Percentiles rank a stretch among this genome's conserved stretches.
phyloP scores from a whole-genome alignment of 2,329 filamentous ascomycete genomes.

The Paecilomyces fulvus region DNA sequence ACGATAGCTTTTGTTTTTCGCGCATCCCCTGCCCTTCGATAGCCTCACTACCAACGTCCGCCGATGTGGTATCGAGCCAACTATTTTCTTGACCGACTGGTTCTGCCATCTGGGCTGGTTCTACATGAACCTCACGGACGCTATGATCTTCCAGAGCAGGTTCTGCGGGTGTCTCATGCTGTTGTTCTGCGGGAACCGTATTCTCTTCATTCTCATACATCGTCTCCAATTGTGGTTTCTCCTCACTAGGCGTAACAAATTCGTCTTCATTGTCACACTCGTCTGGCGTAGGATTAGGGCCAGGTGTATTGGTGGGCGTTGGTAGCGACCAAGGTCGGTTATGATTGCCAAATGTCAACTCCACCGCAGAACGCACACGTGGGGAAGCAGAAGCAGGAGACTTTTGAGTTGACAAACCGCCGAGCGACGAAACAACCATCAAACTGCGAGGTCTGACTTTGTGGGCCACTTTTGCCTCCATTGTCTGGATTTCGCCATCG shows the following conservation, averaged over 20 bases:
- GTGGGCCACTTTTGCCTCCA: constrained; percentile 27
- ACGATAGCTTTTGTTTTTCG: constrained; percentile 20
- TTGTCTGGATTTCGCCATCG: constrained; percentile 47
- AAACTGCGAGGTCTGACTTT: constrained; percentile 37
- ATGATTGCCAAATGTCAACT: constrained; percentile 15
- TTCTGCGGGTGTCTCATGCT: neutral
- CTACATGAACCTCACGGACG: neutral
- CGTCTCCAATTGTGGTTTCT: constrained; percentile 24
- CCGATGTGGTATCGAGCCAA: constrained; percentile 14
- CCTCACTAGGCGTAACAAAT: constrained; percentile 18
- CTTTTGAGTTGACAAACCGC: constrained; percentile 18
- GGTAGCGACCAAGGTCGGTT: constrained; percentile 45
- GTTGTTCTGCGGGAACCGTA: constrained; percentile 10
- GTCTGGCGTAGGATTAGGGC: constrained; percentile 4
- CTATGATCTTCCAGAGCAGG: neutral
- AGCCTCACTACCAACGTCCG: constrained; percentile 16
- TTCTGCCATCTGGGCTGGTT: constrained; percentile 12
- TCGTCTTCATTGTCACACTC: constrained; percentile 12
- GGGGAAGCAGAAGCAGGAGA: constrained; percentile 18
- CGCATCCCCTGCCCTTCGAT: constrained; percentile 24
- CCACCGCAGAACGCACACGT: constrained; percentile 8
- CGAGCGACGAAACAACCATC: constrained; percentile 30
- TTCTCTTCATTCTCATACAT: constrained; percentile 31
- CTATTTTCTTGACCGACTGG: constrained; percentile 12
- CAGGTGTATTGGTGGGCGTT: constrained; percentile 23